phyloP scores from a whole-genome alignment of 2,329 filamentous ascomycete genomes.

The Alternaria sp. region DNA sequence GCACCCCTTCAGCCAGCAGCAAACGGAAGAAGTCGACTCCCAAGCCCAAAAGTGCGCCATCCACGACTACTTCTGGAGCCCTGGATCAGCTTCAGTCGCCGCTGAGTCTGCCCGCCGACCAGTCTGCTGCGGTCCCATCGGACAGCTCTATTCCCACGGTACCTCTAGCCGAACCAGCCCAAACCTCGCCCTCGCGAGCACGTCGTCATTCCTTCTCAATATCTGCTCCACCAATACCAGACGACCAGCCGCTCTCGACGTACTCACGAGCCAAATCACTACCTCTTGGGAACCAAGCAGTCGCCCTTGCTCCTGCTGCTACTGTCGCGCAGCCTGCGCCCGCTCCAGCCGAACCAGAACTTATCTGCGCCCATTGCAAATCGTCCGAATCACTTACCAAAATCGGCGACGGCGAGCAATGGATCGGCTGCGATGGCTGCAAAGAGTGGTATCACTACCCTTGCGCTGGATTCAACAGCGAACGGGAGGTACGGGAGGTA shows the following conservation, averaged over 20 bases:
- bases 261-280: constrained; percentile 40
- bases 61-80: constrained; percentile 18
- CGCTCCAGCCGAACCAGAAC: constrained; percentile 43
- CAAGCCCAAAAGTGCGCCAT: constrained; percentile 39
- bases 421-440: constrained; percentile 73
- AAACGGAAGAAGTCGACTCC: constrained; percentile 51
- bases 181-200: constrained; percentile 10
- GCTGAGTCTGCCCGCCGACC: constrained; percentile 40
- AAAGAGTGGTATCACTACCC: constrained; percentile 72
- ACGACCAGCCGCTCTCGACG: constrained; percentile 2
- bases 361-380: constrained; percentile 64
- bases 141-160: constrained; percentile 9
- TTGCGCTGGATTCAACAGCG: constrained; percentile 70
- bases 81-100: constrained; percentile 44
- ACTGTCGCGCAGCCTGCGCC: constrained; percentile 13
- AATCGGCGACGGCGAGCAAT: constrained; percentile 63
- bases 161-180: constrained; percentile 13
- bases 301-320: constrained; percentile 16
- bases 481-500: constrained; percentile 68
- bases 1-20: constrained; percentile 36
- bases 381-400: constrained; percentile 60
- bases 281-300: constrained; percentile 32
- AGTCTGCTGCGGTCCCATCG: constrained; percentile 12
- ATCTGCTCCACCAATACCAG: constrained; percentile 11
- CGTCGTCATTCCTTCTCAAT: constrained; percentile 44